Base-by-base conservation (phyloP, 108 stramenopile genomes). In the Bacterosira constricta region DNA sequence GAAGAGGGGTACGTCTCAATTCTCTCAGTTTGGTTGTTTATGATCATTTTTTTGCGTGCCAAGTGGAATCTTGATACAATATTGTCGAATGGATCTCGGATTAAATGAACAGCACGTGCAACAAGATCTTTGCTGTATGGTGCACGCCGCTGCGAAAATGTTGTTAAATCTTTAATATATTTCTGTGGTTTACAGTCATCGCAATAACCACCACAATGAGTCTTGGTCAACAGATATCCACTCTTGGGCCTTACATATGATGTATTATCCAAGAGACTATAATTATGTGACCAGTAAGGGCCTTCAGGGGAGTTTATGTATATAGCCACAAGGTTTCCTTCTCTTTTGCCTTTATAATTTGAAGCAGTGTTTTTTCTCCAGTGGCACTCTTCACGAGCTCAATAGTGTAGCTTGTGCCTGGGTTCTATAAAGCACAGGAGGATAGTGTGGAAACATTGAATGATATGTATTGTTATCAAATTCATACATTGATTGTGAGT, bases 201-300 rank as follows among this genome's bases (percentile, higher is more conserved):
- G 49, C 84, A 85, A 1, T 79, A 36, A 31, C 80, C 67, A 37
- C 88, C 90, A 62, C 90, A 92, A 41, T 90, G 89, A 29, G 89
- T 90, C 67, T 90, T 90, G 1, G 89, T 90, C 23, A 90, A 54
- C n/a, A 88, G 68, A 45, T 60, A 88, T 63, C 56, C 80, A 31
- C 62, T 30, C 37, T 38, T 30, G 55, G 81, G 63, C 42, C 23
- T 36, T n/a, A 38, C 20, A 54, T 20, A 10, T 21, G 20, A 13
- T 69, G 37, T 36, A 64, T 35, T 63, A 29, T 32, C 15, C 12
- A 46, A 46, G 26, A 15, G n/a, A 17, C 20, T 38, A n/a, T n/a
- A n/a, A n/a, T n/a, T n/a, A n/a, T n/a, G n/a, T n/a, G n/a, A n/a
- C 41, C 60, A 80, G 51, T 76, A 88, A 6, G 86, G 86, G 23